phyloP scores from a whole-genome alignment of 768 basidiomycete species.

The Fistulinella prunicolor region DNA sequence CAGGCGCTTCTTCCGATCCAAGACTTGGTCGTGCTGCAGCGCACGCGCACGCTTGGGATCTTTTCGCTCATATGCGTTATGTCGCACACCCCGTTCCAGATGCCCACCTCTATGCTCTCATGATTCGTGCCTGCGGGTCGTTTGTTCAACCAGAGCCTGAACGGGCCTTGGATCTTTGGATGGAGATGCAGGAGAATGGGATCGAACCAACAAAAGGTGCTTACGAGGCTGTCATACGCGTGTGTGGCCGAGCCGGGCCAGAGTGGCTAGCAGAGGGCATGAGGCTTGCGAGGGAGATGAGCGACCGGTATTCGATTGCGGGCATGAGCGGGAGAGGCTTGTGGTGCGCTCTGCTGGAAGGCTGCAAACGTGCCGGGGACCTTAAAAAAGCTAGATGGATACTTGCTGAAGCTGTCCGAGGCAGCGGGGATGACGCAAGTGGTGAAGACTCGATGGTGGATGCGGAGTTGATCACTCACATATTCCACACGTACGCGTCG shows the following conservation, averaged over 20 bases:
- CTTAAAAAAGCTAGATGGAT: constrained; percentile 84
- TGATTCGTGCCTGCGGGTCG: constrained; percentile 84
- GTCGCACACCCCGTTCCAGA: constrained; percentile 85
- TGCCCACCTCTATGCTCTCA: constrained; percentile 66
- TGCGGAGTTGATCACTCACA: constrained; percentile 72
- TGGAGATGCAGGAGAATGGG: constrained; percentile 81
- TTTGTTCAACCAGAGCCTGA: constrained; percentile 73
- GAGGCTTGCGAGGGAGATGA: constrained; percentile 82
- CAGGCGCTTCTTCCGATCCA: constrained; percentile 22
- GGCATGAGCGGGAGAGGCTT: constrained; percentile 48
- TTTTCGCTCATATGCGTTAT: constrained; percentile 95
- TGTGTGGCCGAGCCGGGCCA: constrained; percentile 69
- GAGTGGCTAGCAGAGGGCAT: constrained; percentile 78
- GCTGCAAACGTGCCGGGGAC: constrained; percentile 85
- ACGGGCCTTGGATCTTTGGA: constrained; percentile 89
- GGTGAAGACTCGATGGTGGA: constrained; percentile 41
- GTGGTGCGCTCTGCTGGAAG: constrained; percentile 85
- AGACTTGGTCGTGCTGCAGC: constrained; percentile 41
- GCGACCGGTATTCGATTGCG: constrained; percentile 55
- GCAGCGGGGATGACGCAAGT: constrained; percentile 15
- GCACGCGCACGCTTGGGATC: constrained; percentile 86
- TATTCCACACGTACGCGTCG: constrained; percentile 85
- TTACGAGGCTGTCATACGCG: constrained; percentile 81
- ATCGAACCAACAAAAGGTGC: constrained; percentile 62
- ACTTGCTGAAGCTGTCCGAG: constrained; percentile 67